A percentile compares a stretch with the other conserved stretches of the same genome.
These are phyloP conservation scores for Clavaria fumosa DNA, from an alignment of 768 basidiomycete genomes.

Conservation along the genomic window DNA sequence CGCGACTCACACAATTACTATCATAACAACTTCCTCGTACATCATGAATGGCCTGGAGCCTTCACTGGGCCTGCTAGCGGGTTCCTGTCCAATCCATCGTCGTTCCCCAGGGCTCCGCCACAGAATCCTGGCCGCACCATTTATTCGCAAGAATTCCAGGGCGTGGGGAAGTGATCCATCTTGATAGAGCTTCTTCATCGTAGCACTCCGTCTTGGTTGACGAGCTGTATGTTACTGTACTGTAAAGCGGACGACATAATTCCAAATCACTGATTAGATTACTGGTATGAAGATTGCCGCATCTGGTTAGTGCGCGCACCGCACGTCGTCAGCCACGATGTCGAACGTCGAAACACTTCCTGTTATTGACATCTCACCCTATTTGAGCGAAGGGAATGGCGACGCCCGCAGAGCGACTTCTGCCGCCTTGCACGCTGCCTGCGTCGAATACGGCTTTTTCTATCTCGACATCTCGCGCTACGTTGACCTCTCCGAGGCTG, in stretches of 20 bases:
- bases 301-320: too few relatives aligned
- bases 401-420: slow-evolving; percentile 31
- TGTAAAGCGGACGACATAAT: neutral
- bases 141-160: slow-evolving; percentile 32
- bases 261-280: neutral
- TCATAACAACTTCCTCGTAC: too few relatives aligned
- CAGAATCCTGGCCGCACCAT: slow-evolving; percentile 49
- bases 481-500: slow-evolving; percentile 40
- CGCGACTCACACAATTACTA: too few relatives aligned
- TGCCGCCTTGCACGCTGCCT: slow-evolving; percentile 54
- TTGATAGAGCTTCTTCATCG: too few relatives aligned
- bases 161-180: too few relatives aligned
- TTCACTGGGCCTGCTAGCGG: slow-evolving; percentile 37
- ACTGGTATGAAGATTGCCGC: neutral
- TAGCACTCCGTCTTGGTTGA: too few relatives aligned
- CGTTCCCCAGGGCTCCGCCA: slow-evolving; percentile 23
- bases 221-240: too few relatives aligned
- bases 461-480: slow-evolving; percentile 61
- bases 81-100: slow-evolving; percentile 28
- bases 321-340: too few relatives aligned
- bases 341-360: slow-evolving; percentile 34
- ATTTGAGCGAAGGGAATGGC: slow-evolving; percentile 24
- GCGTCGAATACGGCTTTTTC: slow-evolving; percentile 76
- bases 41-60: too few relatives aligned
- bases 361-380: slow-evolving; percentile 59